Evolutionary conservation across 306 rosid species (phyloP).

Genomic region (Parietaria judaica): DNA sequence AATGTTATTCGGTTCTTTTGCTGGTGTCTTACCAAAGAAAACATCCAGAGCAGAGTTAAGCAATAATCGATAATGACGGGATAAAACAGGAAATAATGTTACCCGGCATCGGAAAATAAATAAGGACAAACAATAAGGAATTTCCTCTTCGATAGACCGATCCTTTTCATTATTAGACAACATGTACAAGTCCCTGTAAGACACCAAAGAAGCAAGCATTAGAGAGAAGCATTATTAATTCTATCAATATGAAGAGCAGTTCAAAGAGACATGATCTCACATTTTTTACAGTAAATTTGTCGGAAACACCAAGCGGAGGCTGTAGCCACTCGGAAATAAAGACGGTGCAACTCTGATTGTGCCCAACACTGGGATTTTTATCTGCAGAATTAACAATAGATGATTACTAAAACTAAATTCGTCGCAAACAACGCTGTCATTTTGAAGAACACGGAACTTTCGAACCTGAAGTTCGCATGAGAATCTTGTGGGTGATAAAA

Average conservation of each 20-base stretch:
- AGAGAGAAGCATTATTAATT: constrained; percentile 3
- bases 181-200: constrained; percentile 50
- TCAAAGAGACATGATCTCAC: constrained; percentile 35
- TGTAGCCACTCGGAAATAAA: constrained; percentile 67
- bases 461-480: constrained; percentile 61
- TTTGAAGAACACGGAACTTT: constrained; percentile 2
- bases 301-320: constrained; percentile 44
- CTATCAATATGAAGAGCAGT: constrained; percentile 7
- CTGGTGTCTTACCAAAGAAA: too few relatives aligned
- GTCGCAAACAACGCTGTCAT: constrained; percentile 2
- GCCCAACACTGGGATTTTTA: constrained; percentile 28
- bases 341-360: constrained; percentile 30
- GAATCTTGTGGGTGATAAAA: constrained; percentile 75
- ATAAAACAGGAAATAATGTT: background rate
- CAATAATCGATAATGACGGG: too few relatives aligned
- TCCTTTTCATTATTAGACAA: constrained; percentile 30
- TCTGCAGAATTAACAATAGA: constrained; percentile 33
- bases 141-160: constrained; percentile 8
- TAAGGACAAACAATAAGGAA: constrained; percentile 1
- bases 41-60: too few relatives aligned
- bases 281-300: constrained; percentile 57
- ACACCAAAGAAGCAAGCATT: constrained; percentile 15
- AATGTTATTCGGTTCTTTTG: too few relatives aligned
- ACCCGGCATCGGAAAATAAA: background rate
- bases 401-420: background rate